Evolutionary conservation across 768 basidiomycete species (phyloP).

Genomic region (Symmetrospora coprosmae): DNA sequence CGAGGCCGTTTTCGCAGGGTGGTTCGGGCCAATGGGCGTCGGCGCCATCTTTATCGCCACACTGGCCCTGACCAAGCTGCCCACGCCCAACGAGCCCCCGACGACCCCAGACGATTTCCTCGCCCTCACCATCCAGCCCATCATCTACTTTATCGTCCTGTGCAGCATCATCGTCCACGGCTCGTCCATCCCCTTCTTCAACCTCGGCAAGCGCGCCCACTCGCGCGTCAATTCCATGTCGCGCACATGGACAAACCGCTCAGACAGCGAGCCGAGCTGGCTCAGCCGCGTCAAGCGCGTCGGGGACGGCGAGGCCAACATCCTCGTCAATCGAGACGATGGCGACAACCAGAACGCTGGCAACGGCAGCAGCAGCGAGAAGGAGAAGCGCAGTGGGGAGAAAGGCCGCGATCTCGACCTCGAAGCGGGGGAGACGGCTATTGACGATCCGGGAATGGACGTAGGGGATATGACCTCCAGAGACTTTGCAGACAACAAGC

Average conservation of each 20-base stretch:
- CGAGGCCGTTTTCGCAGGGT: conserved; percentile 86
- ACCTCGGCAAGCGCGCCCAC: conserved; percentile 80
- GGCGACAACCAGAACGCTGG: conserved; percentile 40
- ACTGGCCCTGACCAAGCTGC: conserved; percentile 36
- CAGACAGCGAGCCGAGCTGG: conserved; percentile 48
- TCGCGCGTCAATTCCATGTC: conserved; percentile 65
- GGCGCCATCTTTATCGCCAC: conserved; percentile 76
- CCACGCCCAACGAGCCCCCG: conserved; percentile 40
- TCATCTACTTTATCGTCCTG: conserved; percentile 87
- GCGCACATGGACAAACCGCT: conserved; percentile 32
- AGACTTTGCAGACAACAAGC: conserved; percentile 26
- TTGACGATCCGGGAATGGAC: conserved; percentile 30
- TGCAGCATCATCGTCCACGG: conserved; percentile 33
- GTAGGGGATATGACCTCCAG: conserved; percentile 33
- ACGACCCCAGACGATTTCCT: conserved; percentile 52
- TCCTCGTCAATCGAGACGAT: conserved; percentile 83
- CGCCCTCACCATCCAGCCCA: conserved; percentile 67
- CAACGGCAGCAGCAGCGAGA: conserved; percentile 44
- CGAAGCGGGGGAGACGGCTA: conserved; percentile 18
- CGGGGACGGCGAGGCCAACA: conserved; percentile 43
- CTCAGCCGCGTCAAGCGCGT: conserved; percentile 55
- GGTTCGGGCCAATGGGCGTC: conserved; percentile 91
- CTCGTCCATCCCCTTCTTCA: conserved; percentile 91
- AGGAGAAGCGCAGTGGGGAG: conserved; percentile 8
- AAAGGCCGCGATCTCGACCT: not conserved